Conservation (phyloP, 257 asterid species). For the Solanum piurae region DNA sequence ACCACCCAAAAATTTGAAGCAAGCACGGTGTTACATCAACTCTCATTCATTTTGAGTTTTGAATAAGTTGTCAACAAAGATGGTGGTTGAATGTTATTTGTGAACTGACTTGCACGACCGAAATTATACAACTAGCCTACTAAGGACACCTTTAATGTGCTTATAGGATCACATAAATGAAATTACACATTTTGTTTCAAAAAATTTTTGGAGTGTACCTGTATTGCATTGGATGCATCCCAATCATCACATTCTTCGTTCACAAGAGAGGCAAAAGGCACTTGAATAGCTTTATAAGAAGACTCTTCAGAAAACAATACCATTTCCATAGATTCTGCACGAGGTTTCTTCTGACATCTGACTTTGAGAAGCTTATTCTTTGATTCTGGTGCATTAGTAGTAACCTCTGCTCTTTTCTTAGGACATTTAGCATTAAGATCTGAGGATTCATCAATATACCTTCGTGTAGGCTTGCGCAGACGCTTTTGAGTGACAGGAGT, state of each 20-base stretch:
- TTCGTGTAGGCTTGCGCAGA: conserved; percentile 80
- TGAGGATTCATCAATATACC: conserved; percentile 74
- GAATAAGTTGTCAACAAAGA: not conserved
- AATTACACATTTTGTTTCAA: not conserved
- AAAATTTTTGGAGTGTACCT: not conserved
- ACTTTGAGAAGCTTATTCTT: conserved; percentile 32
- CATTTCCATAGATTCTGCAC: conserved; percentile 23
- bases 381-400: conserved; percentile 21
- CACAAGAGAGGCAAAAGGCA: conserved; percentile 73
- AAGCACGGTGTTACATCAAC: not conserved
- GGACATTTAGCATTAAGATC: conserved; percentile 30
- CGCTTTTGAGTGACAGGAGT: conserved; percentile 46
- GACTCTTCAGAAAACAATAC: conserved; percentile 43
- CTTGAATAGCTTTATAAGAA: conserved; percentile 72
- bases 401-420: conserved; percentile 33
- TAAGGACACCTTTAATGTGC: not conserved
- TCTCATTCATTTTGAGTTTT: not conserved
- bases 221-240: not conserved
- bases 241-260: conserved; percentile 34
- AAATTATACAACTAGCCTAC: not conserved
- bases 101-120: not conserved
- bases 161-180: not conserved
- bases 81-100: not conserved
- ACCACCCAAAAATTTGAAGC: not conserved
- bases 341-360: conserved; percentile 40